Conservation (phyloP, 257 asterid genomes). For the Penstemon eatonii region DNA sequence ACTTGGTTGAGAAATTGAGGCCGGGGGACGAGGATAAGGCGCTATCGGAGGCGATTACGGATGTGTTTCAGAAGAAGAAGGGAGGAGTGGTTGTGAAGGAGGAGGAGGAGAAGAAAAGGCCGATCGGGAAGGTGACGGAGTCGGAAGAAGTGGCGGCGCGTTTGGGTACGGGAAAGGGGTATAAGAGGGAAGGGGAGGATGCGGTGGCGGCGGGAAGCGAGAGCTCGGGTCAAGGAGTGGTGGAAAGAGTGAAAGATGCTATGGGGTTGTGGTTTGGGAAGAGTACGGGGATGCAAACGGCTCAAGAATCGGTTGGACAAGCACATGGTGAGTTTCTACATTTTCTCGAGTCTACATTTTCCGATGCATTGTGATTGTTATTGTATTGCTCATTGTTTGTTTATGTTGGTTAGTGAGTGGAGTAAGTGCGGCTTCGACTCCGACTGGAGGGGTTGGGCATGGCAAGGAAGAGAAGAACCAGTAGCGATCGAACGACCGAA, state of each 20-base stretch:
- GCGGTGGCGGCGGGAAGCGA: slow-evolving; percentile 37
- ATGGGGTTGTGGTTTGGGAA: slow-evolving; percentile 61
- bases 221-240: slow-evolving; percentile 45
- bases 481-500: no score
- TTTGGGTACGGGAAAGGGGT: slow-evolving; percentile 39
- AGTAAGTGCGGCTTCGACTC: not conserved
- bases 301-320: slow-evolving; percentile 28
- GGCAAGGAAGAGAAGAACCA: not conserved
- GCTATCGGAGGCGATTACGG: slow-evolving; percentile 56
- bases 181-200: slow-evolving; percentile 39
- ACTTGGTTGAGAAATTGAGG: slow-evolving; percentile 48
- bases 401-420: slow-evolving; percentile 10
- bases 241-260: slow-evolving; percentile 51
- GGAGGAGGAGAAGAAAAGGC: slow-evolving; percentile 22
- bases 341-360: not conserved
- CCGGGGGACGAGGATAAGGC: slow-evolving; percentile 86
- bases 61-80: slow-evolving; percentile 40
- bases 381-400: not conserved
- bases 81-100: slow-evolving; percentile 27
- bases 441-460: slow-evolving; percentile 6
- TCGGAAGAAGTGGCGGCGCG: slow-evolving; percentile 51
- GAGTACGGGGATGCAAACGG: slow-evolving; percentile 38
- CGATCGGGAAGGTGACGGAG: slow-evolving; percentile 47
- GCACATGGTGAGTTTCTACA: slow-evolving; percentile 29
- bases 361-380: not conserved